Evolutionary conservation across 345 rosid species (phyloP).

Genomic region (Hypericum androsaemum): DNA sequence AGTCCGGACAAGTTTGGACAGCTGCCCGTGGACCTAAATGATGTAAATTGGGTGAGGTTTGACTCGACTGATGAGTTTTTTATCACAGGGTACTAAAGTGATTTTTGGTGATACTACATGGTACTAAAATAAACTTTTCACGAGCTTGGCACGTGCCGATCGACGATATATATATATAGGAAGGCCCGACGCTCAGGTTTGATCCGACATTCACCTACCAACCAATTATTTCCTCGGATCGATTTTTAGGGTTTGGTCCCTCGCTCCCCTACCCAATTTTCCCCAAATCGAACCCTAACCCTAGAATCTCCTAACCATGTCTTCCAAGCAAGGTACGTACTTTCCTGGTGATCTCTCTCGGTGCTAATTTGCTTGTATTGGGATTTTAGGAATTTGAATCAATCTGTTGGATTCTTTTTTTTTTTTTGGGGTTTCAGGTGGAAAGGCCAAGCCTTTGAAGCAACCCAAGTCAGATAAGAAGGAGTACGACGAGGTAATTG

Average conservation of each 20-base stretch:
- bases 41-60: no score
- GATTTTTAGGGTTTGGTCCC: slow-evolving; percentile 13
- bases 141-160: no score
- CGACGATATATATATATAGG: no score
- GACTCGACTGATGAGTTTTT: no score
- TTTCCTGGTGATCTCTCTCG: background rate
- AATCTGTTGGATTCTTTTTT: background rate
- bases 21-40: no score
- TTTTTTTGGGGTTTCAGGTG: slow-evolving; percentile 33
- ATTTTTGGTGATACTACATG: no score
- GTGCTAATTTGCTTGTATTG: background rate
- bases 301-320: slow-evolving; percentile 24
- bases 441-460: slow-evolving; percentile 87
- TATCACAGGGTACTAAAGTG: no score
- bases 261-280: slow-evolving; percentile 1
- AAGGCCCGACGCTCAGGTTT: no score
- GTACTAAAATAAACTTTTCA: no score
- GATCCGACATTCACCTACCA: no score
- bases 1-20: no score
- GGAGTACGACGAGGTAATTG: slow-evolving; percentile 64
- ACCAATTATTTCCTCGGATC: no score
- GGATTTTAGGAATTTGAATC: background rate
- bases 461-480: slow-evolving; percentile 57
- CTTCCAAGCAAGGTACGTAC: slow-evolving; percentile 57
- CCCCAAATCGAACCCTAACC: slow-evolving; percentile 15